Percentiles rank a stretch among this genome's conserved stretches.
phyloP scores from a whole-genome alignment of 2,329 filamentous ascomycete genomes.

The Falciphora oryzae region DNA sequence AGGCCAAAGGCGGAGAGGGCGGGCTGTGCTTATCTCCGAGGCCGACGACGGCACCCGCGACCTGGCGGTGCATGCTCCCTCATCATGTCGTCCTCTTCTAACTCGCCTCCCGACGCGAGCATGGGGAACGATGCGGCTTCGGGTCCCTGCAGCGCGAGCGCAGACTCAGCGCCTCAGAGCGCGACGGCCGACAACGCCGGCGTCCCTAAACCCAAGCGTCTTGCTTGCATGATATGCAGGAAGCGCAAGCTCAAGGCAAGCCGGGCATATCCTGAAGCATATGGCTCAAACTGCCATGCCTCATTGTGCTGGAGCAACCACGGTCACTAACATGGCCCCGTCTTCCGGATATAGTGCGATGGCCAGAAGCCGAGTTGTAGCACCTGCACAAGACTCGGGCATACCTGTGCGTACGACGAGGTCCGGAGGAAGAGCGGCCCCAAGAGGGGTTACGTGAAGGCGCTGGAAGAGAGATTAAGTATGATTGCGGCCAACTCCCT shows the following conservation, averaged over 20 bases:
- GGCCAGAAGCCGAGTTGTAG: conserved; percentile 78
- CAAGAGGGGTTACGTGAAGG: conserved; percentile 91
- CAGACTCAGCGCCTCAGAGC: conserved; percentile 13
- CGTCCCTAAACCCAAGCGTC: conserved; percentile 78
- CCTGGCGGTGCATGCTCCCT: neutral
- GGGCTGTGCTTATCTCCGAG: neutral
- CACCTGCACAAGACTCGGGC: conserved; percentile 80
- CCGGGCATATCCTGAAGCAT: neutral
- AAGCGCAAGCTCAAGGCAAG: conserved; percentile 71
- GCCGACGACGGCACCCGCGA: neutral
- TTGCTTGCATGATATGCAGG: conserved; percentile 90
- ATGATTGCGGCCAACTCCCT: conserved; percentile 28
- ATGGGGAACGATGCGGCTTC: conserved; percentile 20
- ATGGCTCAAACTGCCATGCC: too few species aligned
- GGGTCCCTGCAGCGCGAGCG: conserved; percentile 9
- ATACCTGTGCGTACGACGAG: conserved; percentile 87
- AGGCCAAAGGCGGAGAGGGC: neutral
- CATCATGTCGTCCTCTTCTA: conserved; percentile 23
- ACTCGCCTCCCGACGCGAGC: conserved; percentile 22
- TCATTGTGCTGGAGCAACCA: too few species aligned
- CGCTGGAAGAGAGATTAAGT: conserved; percentile 88
- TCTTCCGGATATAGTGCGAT: conserved; percentile 54
- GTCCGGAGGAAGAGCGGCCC: conserved; percentile 90
- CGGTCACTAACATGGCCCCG: neutral
- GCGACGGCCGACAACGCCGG: conserved; percentile 35